Base-by-base conservation (phyloP, 352 stramenopile species). In the Halophytophthora batemanensis region DNA sequence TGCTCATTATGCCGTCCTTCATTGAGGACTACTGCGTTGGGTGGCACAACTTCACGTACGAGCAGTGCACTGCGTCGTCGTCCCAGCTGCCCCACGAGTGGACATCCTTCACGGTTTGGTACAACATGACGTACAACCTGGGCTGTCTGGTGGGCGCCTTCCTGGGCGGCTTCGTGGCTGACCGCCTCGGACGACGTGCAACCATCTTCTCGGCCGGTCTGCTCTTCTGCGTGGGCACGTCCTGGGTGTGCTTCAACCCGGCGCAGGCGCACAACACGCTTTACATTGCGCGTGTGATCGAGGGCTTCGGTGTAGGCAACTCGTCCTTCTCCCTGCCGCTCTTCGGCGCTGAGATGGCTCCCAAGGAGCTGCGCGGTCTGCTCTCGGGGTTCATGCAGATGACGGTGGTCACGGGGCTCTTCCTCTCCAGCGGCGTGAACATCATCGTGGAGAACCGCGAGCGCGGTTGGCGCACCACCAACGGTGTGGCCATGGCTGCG, bases 371-470 rank as follows among this genome's bases (percentile, higher is more conserved):
- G 22, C 54, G 60, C 19, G 56, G 62, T 18, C 38, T 67, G 15
- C 40, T 68, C 17, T 63, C 57, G 15, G 62, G 62, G 13, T 71
- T 62, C 45, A 63, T 65, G 39, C 61, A 70, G 28, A 59, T 69
- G 61, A 54, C 61, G 2, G 50, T 69, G 15, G 49, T 57, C 22
- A 66, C 42, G 5, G 58, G 62, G n/a, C 36, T 67, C 11, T 56
- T 66, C 33, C 37, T 71, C 14, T 57, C 57, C 22, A 65, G 47
- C 29, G 43, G 52, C 13, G 44, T 71, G 12, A 71, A 71, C 43
- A 56, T 55, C 39, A 50, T 54, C 34, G 50, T 67, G 17, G 43
- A 68, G 53, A 48, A 66, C 31, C n/a, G 44, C 1, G 38, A 51
- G 22, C 22, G 53, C 10, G 53, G 63, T 7, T 71, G 53, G 63